Evolutionary conservation across 106 monocot genomes (phyloP).

Genomic region (Agapanthus africanus): DNA sequence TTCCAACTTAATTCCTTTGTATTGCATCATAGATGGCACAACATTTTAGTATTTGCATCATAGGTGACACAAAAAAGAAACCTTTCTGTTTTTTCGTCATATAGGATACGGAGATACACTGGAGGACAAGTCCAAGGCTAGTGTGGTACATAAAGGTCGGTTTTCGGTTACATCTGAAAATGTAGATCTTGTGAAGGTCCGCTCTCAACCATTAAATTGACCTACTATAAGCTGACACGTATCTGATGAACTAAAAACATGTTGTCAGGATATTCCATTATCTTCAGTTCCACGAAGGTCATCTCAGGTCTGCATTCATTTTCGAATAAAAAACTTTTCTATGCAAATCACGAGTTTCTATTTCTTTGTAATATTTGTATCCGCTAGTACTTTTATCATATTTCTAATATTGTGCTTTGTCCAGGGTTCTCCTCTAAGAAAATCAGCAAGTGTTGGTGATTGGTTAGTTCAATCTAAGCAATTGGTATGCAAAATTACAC

Average conservation of each 20-base stretch:
- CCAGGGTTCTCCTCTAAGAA: conserved; percentile 58
- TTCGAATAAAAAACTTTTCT: conserved; percentile 1
- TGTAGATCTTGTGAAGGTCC: conserved; percentile 91
- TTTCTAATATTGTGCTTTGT: conserved; percentile 7
- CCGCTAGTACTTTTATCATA: not conserved
- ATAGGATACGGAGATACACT: conserved; percentile 60
- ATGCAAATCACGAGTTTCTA: too few species aligned
- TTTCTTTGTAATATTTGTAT: not conserved
- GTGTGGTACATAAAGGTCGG: conserved; percentile 84
- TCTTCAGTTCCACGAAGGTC: conserved; percentile 20
- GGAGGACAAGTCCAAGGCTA: conserved; percentile 67
- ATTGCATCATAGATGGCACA: not conserved
- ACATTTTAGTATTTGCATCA: too few species aligned
- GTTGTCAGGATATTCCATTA: conserved; percentile 56
- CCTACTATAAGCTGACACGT: not conserved
- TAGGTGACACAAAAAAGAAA: not conserved
- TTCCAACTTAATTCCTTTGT: not conserved
- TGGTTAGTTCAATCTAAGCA: conserved; percentile 47
- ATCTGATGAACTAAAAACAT: conserved; percentile 2
- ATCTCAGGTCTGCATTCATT: conserved; percentile 43
- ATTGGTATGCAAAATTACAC: conserved; percentile 50
- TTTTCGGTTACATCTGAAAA: conserved; percentile 99
- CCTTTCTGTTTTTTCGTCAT: conserved; percentile 3
- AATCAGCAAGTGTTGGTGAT: conserved; percentile 86
- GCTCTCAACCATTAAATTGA: not conserved